Evolutionary conservation across 768 basidiomycete genomes (phyloP), one percentile per base, ranked within the genome.

Genomic region (Termitomyces sp.): DNA sequence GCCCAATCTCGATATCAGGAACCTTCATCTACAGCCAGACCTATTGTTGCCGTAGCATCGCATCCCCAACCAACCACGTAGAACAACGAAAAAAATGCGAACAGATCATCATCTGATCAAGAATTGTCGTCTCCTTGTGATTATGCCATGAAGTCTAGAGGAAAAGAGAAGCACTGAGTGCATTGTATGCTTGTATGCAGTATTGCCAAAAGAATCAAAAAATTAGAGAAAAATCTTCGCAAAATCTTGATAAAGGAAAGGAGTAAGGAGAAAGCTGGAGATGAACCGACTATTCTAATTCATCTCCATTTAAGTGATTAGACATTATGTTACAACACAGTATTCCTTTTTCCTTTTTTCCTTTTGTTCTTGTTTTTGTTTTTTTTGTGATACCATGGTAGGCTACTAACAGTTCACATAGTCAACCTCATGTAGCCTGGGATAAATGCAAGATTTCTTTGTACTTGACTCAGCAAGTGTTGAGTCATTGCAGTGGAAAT

Each of bases 81-180:
- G 65, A 69, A 53, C 61, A 63, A 38, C 22, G 18, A 53, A 69
- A 66, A 65, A 80, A n/a, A n/a, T 90, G 88, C 58, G 70, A 68
- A 44, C 62, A 61, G 30, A 60, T 42, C 67, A 70, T 42, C 67
- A 70, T 67, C 58, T 74, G 22, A 60, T 81, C 10, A 76, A 80
- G 65, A 74, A 78, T 28, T 92, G 90, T 64, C n/a, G n/a, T n/a
- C 80, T 85, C 16, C 64, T 81, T 24, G 76, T 86, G 3, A 59
- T 58, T 6, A 73, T n/a, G n/a, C n/a, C n/a, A n/a, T n/a, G 38
- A 43, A 10, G 22, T 35, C 20, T 28, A 33, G 14, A 53, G 28
- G 18, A 33, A 6, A 45, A 16, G 24, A 43, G 46, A 42, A 20
- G 32, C 24, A 6, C 24, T 48, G 20, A 40, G 28, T 54, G 14